These are phyloP conservation scores for Penicillium flavigenum DNA, from an alignment of 495 filamentous ascomycete species.

Conservation along the genomic window DNA sequence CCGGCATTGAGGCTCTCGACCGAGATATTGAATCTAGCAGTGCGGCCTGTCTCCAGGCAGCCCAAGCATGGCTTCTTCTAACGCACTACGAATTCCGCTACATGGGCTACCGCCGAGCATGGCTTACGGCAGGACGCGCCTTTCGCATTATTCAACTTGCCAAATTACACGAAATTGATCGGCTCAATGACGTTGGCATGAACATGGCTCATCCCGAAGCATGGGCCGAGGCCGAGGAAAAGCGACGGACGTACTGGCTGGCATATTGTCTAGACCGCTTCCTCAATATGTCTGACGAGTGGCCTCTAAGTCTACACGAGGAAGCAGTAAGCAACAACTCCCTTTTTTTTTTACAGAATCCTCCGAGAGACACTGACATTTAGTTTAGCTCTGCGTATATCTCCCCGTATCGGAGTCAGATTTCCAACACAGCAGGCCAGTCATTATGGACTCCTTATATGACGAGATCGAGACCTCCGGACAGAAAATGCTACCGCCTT, in stretches of 20 bases:
- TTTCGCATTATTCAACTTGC: conserved; percentile 54
- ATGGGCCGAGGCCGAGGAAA: conserved; percentile 45
- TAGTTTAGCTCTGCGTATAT: neutral
- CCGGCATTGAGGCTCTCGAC: conserved; percentile 39
- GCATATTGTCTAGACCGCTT: conserved; percentile 56
- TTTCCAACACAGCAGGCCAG: conserved; percentile 9
- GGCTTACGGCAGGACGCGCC: conserved; percentile 54
- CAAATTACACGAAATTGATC: conserved; percentile 51
- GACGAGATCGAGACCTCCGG: conserved; percentile 6
- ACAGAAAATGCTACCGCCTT: conserved; percentile 4
- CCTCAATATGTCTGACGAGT: conserved; percentile 45
- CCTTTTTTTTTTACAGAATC: neutral
- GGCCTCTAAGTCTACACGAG: conserved; percentile 52
- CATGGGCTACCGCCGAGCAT: conserved; percentile 46
- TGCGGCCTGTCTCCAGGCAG: conserved; percentile 37
- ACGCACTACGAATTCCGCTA: conserved; percentile 54
- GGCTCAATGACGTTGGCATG: neutral
- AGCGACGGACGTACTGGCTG: conserved; percentile 55
- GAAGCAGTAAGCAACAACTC: conserved; percentile 6
- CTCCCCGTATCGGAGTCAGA: conserved; percentile 10
- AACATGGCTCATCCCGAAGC: conserved; percentile 21
- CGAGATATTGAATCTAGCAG: neutral
- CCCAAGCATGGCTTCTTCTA: conserved; percentile 56
- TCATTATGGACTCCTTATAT: conserved; percentile 1
- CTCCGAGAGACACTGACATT: neutral